Evolutionary conservation across 2,329 filamentous ascomycete genomes (phyloP).

Genomic region (Rhynchosporium agropyri): DNA sequence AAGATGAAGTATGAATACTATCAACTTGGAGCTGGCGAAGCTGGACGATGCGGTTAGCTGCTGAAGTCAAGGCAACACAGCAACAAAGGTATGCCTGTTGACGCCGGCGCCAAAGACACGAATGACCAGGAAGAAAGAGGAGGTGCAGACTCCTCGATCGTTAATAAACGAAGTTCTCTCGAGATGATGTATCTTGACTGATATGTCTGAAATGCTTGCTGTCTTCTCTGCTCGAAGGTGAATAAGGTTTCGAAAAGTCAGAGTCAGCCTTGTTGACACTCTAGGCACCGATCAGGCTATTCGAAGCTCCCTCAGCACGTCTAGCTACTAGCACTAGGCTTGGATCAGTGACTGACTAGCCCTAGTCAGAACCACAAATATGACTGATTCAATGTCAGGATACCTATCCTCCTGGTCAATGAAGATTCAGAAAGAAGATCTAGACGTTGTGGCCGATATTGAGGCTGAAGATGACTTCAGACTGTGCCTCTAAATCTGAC

Average conservation of each 20-base stretch:
- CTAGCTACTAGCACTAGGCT: background rate
- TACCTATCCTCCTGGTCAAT: background rate
- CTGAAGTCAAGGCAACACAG: background rate
- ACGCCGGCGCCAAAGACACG: no score
- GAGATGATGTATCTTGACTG: no score
- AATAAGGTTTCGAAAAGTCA: background rate
- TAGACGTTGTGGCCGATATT: background rate
- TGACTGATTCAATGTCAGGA: background rate
- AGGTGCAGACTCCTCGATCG: no score
- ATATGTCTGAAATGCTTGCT: background rate
- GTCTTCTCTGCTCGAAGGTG: background rate
- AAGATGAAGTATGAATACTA: no score
- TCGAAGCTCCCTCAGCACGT: background rate
- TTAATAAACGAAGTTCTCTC: no score
- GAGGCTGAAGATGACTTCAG: background rate
- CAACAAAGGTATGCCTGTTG: background rate
- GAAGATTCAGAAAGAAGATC: no score
- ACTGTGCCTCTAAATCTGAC: background rate
- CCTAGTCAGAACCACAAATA: background rate
- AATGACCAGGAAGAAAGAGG: no score
- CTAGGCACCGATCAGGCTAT: conserved; percentile 12
- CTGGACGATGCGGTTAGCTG: background rate
- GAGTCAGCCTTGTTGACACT: conserved; percentile 10
- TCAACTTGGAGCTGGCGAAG: background rate
- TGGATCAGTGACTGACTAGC: background rate